Evolutionary conservation across 768 basidiomycete species (phyloP).

Genomic region (Rossbeevera mucosa): DNA sequence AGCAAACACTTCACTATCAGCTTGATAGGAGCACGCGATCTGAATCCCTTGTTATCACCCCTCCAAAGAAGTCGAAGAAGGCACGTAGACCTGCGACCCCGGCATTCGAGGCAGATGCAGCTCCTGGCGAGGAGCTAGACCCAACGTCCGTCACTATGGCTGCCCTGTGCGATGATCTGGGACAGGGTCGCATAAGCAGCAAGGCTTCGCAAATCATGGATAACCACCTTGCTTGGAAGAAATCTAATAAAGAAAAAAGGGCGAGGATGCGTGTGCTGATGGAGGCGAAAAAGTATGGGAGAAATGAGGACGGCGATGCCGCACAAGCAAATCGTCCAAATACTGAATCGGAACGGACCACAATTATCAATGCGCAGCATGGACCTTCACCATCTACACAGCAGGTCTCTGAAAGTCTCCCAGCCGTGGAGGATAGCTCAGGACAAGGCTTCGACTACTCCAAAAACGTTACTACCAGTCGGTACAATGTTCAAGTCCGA

Average conservation of each 20-base stretch:
- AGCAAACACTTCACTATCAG: slow-evolving; percentile 6
- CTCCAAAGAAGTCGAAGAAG: slow-evolving; percentile 34
- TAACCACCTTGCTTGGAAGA: slow-evolving; percentile 72
- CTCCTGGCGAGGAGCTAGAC: slow-evolving; percentile 73
- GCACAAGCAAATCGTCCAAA: slow-evolving; percentile 9
- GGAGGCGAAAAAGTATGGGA: slow-evolving; percentile 76
- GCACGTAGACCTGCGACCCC: slow-evolving; percentile 47
- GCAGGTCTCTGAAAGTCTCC: slow-evolving; percentile 12
- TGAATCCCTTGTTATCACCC: slow-evolving; percentile 11
- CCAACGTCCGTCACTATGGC: slow-evolving; percentile 86
- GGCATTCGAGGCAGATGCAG: slow-evolving; percentile 52
- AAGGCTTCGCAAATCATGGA: slow-evolving; percentile 68
- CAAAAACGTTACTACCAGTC: slow-evolving; percentile 58
- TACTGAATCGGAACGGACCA: slow-evolving; percentile 5
- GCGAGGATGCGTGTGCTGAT: slow-evolving; percentile 55
- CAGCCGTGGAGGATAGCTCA: slow-evolving; percentile 37
- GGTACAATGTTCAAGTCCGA: slow-evolving; percentile 80
- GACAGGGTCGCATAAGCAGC: slow-evolving; percentile 73
- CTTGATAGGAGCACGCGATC: slow-evolving; percentile 20
- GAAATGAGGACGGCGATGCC: slow-evolving; percentile 45
- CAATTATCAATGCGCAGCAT: slow-evolving; percentile 2
- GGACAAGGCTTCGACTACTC: slow-evolving; percentile 68
- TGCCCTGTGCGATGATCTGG: slow-evolving; percentile 68
- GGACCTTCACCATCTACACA: slow-evolving; percentile 15
- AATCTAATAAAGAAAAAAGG: slow-evolving; percentile 61